phyloP scores from a whole-genome alignment of 2,329 filamentous ascomycete species.

The Fusarium sp. region DNA sequence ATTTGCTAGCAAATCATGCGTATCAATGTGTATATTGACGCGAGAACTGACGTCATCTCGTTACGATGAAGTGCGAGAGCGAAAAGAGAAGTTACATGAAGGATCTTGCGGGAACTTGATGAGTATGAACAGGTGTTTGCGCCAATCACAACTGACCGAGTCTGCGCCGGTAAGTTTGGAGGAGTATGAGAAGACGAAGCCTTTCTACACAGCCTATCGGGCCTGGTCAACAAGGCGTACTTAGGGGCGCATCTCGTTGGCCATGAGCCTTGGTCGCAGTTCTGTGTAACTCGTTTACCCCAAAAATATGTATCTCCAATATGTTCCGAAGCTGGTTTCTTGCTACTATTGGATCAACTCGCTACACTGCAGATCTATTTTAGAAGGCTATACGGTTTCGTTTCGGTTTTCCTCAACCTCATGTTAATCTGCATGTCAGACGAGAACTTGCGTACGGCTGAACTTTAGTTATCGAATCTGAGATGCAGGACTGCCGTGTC shows the following conservation, averaged over 20 bases:
- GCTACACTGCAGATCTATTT: not conserved
- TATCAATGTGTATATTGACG: no score
- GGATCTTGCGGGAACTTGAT: constrained; percentile 63
- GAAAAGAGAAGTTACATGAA: constrained; percentile 59
- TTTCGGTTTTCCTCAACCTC: not conserved
- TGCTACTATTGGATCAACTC: not conserved
- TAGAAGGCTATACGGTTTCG: not conserved
- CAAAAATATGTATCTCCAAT: not conserved
- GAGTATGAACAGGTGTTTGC: constrained; percentile 57
- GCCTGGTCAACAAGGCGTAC: not conserved
- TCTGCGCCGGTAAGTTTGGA: not conserved
- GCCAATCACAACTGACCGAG: constrained; percentile 60
- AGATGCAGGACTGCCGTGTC: not conserved
- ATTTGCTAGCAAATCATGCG: no score
- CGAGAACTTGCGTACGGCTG: not conserved
- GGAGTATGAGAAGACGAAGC: constrained; percentile 3
- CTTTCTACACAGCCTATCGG: not conserved
- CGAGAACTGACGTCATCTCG: constrained; percentile 75
- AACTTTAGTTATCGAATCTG: not conserved
- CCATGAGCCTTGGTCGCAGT: not conserved
- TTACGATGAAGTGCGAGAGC: constrained; percentile 74
- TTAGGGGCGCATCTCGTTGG: not conserved
- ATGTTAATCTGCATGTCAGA: not conserved
- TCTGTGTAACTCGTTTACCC: not conserved
- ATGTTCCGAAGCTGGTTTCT: not conserved